Percentiles rank a stretch among this genome's conserved stretches.
These are phyloP conservation scores for Pterocarpus santalinus DNA, from an alignment of 306 rosid genomes.

Conservation along the genomic window DNA sequence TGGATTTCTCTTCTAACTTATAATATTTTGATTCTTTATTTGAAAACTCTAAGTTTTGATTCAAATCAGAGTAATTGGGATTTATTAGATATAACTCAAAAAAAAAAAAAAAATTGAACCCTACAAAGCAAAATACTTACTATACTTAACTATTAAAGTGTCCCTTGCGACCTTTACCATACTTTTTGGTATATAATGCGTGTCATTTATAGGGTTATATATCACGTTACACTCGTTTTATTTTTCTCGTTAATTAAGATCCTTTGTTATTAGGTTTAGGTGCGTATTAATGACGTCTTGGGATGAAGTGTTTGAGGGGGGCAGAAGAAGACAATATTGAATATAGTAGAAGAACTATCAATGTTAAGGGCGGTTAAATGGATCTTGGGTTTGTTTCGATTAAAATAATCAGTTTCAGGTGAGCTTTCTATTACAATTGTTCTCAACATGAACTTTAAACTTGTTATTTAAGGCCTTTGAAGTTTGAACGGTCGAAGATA, in stretches of 20 bases:
- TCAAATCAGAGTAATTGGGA: too few species aligned
- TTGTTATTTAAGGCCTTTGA: slow-evolving; percentile 47
- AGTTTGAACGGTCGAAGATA: slow-evolving; percentile 42
- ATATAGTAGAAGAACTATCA: slow-evolving; percentile 29
- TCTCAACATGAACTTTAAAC: slow-evolving; percentile 32
- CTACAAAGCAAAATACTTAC: too few species aligned
- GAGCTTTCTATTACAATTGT: slow-evolving; percentile 47
- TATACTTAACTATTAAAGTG: too few species aligned
- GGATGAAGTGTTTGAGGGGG: neutral
- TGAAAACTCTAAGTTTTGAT: too few species aligned
- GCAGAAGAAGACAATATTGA: neutral
- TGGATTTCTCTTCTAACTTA: neutral
- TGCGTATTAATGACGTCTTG: neutral
- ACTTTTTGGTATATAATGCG: too few species aligned
- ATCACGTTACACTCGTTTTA: too few species aligned
- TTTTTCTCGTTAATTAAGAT: neutral
- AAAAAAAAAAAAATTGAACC: too few species aligned
- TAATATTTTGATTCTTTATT: too few species aligned
- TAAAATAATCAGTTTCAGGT: slow-evolving; percentile 42
- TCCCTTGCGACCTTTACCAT: too few species aligned
- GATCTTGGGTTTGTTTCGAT: slow-evolving; percentile 23
- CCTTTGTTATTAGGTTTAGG: neutral
- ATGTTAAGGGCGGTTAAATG: slow-evolving; percentile 34
- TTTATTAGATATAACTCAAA: too few species aligned
- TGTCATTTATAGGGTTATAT: neutral